Evolutionary conservation across 345 rosid genomes (phyloP).

Genomic region (Aquilaria sinensis): DNA sequence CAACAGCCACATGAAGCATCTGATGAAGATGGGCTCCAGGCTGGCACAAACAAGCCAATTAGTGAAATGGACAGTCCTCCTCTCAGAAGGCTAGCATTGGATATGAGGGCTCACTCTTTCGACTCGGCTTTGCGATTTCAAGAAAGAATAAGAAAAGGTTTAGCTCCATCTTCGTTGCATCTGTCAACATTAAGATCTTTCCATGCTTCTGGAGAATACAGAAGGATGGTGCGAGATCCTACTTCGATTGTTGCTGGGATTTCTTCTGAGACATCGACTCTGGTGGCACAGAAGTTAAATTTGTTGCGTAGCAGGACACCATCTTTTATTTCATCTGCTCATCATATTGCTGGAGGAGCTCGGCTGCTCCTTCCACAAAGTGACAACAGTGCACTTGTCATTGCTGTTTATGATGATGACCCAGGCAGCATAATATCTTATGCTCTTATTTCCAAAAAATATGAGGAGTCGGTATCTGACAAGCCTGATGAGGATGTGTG

Average conservation of each 20-base stretch:
- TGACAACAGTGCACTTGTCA: slow-evolving; percentile 46
- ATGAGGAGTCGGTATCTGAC: slow-evolving; percentile 63
- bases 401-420: slow-evolving; percentile 89
- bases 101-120: slow-evolving; percentile 70
- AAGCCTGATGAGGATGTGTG: slow-evolving; percentile 38
- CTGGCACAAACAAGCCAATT: slow-evolving; percentile 20
- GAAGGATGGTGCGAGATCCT: slow-evolving; percentile 79
- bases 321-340: slow-evolving; percentile 52
- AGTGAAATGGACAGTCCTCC: slow-evolving; percentile 28
- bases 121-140: slow-evolving; percentile 73
- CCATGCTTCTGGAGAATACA: slow-evolving; percentile 86
- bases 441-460: slow-evolving; percentile 79
- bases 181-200: slow-evolving; percentile 61
- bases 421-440: slow-evolving; percentile 84
- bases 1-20: slow-evolving; percentile 24
- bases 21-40: slow-evolving; percentile 32
- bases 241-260: slow-evolving; percentile 51
- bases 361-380: slow-evolving; percentile 61
- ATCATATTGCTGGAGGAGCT: slow-evolving; percentile 71
- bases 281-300: slow-evolving; percentile 65
- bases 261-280: slow-evolving; percentile 51
- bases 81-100: slow-evolving; percentile 42
- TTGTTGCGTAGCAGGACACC: slow-evolving; percentile 40
- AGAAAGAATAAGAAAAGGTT: slow-evolving; percentile 55
- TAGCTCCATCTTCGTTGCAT: slow-evolving; percentile 55